These are phyloP conservation scores for Escallonia herrerae DNA, from an alignment of 129 eudicot genomes.

Conservation along the genomic window DNA sequence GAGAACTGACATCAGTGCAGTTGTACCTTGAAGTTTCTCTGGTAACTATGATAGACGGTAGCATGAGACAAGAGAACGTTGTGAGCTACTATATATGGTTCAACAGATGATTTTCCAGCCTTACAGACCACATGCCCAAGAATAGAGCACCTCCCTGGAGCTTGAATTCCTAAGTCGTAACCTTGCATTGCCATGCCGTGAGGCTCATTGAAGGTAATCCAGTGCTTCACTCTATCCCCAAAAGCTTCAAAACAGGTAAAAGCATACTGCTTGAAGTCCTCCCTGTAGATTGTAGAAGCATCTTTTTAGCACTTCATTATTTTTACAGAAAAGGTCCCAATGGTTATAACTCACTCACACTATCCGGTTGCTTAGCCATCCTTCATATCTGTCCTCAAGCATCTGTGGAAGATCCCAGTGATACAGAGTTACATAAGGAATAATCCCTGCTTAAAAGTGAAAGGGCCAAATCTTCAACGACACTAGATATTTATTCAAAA, in stretches of 20 bases:
- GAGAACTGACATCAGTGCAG: neutral
- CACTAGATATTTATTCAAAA: neutral
- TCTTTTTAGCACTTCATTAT: neutral
- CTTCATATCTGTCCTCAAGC: constrained; percentile 84
- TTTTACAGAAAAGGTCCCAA: neutral
- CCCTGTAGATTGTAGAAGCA: constrained; percentile 33
- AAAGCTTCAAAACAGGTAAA: constrained; percentile 70
- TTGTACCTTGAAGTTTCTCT: constrained; percentile 55
- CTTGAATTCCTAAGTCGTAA: constrained; percentile 78
- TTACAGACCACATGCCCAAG: constrained; percentile 67
- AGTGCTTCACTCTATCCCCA: constrained; percentile 86
- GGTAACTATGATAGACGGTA: constrained; percentile 63
- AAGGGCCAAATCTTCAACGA: neutral
- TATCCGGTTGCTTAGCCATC: constrained; percentile 62
- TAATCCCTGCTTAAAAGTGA: constrained; percentile 47
- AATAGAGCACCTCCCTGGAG: constrained; percentile 91
- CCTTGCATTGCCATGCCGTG: constrained; percentile 80
- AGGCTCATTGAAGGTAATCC: constrained; percentile 98
- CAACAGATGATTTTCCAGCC: constrained; percentile 66
- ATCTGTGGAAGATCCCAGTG: constrained; percentile 98
- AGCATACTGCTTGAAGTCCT: constrained; percentile 77
- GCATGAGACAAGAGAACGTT: too few species aligned
- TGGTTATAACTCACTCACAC: constrained; percentile 30
- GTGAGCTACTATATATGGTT: constrained; percentile 90
- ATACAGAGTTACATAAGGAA: constrained; percentile 80